Evolutionary conservation across 441 rosid genomes (phyloP).

Genomic region (Adansonia madagascariensis): DNA sequence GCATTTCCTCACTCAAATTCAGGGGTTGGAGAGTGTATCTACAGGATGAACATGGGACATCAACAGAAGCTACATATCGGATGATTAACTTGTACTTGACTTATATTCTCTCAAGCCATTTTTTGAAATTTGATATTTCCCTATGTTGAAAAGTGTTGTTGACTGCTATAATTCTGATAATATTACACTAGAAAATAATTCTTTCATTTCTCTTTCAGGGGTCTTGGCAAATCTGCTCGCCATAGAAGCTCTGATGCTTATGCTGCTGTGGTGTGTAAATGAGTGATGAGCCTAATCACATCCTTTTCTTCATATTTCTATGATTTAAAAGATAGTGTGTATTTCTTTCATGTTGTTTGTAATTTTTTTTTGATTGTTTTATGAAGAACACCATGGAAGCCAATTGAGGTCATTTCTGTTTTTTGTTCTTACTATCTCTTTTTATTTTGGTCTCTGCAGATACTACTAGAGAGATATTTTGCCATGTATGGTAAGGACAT

Average conservation of each 20-base stretch:
- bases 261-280: conserved; percentile 71
- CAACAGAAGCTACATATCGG: conserved; percentile 60
- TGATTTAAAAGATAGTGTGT: not conserved
- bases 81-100: conserved; percentile 67
- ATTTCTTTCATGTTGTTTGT: not conserved
- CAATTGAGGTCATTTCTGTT: not conserved
- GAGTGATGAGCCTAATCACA: not conserved
- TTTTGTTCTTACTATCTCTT: not conserved
- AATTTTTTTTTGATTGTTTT: not conserved
- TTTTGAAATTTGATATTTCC: not conserved
- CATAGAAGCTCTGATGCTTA: conserved; percentile 66
- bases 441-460: conserved; percentile 44
- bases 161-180: not conserved
- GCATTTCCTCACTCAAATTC: conserved; percentile 22
- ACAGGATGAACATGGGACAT: conserved; percentile 86
- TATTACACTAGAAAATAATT: not conserved
- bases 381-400: not conserved
- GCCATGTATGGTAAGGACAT: conserved; percentile 54
- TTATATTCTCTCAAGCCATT: not conserved
- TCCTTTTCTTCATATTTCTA: not conserved
- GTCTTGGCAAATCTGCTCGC: conserved; percentile 56
- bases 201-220: conserved; percentile 50
- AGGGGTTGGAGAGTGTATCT: conserved; percentile 95
- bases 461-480: conserved; percentile 79
- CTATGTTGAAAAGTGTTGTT: not conserved